These are phyloP conservation scores for Orbilia brochopaga DNA, from an alignment of 2,329 filamentous ascomycete genomes.

Conservation along the genomic window DNA sequence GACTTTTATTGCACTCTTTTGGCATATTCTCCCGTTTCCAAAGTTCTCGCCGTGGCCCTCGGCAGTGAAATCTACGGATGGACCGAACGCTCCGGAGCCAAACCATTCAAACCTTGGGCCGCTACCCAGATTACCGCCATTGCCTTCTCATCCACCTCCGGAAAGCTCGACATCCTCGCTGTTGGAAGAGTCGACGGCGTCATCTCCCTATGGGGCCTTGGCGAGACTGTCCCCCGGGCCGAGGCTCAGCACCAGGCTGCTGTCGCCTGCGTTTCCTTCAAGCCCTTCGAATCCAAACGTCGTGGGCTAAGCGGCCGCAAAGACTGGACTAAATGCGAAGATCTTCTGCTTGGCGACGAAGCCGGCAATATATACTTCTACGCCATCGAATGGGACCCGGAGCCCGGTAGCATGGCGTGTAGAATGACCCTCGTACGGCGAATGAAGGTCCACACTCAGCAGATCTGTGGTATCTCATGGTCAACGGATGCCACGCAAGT, in stretches of 20 bases:
- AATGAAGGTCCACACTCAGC: conserved; percentile 80
- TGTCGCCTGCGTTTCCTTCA: conserved; percentile 82
- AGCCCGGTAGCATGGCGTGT: conserved; percentile 57
- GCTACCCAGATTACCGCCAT: conserved; percentile 74
- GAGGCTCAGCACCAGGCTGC: conserved; percentile 73
- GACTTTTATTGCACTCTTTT: conserved; percentile 95
- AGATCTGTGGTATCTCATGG: conserved; percentile 93
- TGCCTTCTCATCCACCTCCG: conserved; percentile 83
- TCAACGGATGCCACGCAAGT: conserved; percentile 76
- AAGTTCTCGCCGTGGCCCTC: conserved; percentile 82
- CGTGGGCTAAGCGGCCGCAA: conserved; percentile 61
- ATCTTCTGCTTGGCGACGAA: conserved; percentile 86
- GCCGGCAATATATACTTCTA: conserved; percentile 84
- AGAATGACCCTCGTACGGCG: conserved; percentile 67
- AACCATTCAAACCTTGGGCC: conserved; percentile 64
- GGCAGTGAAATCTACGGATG: conserved; percentile 82
- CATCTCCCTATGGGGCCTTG: conserved; percentile 77
- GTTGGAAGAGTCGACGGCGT: conserved; percentile 79
- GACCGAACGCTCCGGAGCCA: conserved; percentile 76
- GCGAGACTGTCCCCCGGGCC: conserved; percentile 73
- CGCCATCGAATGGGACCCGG: conserved; percentile 76
- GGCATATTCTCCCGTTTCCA: conserved; percentile 77
- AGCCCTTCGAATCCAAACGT: conserved; percentile 65
- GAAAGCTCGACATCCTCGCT: conserved; percentile 79
- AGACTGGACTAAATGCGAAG: conserved; percentile 66